A percentile compares a stretch with the other conserved stretches of the same genome.
Conservation (phyloP, 1,139 yeast genomes). For the Fermentozyma sake region DNA sequence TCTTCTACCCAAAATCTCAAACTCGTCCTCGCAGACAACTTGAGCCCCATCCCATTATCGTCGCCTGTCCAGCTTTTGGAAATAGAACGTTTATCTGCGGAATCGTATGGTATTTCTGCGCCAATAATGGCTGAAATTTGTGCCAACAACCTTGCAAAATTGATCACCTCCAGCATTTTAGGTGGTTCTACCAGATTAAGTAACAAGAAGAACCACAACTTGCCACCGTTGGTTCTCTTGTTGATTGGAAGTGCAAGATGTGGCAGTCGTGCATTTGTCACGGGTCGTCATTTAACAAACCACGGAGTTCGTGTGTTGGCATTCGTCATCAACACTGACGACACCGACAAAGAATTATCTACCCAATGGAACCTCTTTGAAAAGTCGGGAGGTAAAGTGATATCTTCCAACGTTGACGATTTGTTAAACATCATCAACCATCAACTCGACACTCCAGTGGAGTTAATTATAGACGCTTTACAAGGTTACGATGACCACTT, state of each 20-base stretch:
- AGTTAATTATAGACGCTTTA: constrained; percentile 72
- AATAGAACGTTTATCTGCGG: constrained; percentile 59
- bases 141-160: constrained; percentile 60
- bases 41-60: constrained; percentile 50
- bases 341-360: constrained; percentile 24
- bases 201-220: constrained; percentile 57
- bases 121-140: constrained; percentile 61
- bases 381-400: constrained; percentile 39
- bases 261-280: constrained; percentile 72
- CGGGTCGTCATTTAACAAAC: constrained; percentile 76
- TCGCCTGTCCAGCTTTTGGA: constrained; percentile 83
- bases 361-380: constrained; percentile 53
- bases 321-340: constrained; percentile 39
- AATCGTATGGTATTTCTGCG: constrained; percentile 48
- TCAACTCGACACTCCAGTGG: constrained; percentile 69
- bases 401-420: constrained; percentile 29
- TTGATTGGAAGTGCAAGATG: constrained; percentile 71
- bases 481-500: constrained; percentile 78
- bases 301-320: constrained; percentile 70
- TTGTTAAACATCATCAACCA: constrained; percentile 29
- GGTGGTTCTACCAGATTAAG: constrained; percentile 67
- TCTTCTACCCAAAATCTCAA: constrained; percentile 12
- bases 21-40: constrained; percentile 20
- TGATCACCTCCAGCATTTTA: constrained; percentile 52
- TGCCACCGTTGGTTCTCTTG: constrained; percentile 72